Conservation (phyloP, 129 eudicot genomes). For the Flaveria sonorensis region DNA sequence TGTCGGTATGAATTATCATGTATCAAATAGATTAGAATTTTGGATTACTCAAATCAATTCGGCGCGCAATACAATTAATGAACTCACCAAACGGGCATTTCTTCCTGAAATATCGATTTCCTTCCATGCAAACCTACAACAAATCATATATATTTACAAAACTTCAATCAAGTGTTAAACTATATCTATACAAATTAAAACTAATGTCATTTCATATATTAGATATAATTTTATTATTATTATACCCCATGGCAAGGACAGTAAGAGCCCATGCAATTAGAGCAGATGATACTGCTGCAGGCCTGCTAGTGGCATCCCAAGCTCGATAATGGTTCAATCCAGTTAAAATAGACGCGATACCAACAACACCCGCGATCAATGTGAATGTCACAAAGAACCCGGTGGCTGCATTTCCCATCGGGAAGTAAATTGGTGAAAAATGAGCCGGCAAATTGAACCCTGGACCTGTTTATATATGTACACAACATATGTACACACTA, state of each 20-base stretch:
- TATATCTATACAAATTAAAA: too few species aligned
- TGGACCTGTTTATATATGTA: conserved; percentile 53
- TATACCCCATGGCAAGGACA: conserved; percentile 90
- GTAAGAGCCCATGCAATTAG: conserved; percentile 83
- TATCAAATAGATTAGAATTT: too few species aligned
- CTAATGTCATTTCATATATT: neutral
- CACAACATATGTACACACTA: neutral
- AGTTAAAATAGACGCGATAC: conserved; percentile 69
- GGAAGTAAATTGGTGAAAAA: conserved; percentile 91
- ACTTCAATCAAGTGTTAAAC: neutral
- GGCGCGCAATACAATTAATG: neutral
- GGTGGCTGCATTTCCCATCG: conserved; percentile 96
- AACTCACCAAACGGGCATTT: conserved; percentile 74
- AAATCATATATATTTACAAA: neutral
- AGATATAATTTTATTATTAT: neutral
- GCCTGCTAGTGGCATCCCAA: conserved; percentile 63
- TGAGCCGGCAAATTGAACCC: conserved; percentile 79
- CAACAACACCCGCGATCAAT: conserved; percentile 82
- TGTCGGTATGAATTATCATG: too few species aligned
- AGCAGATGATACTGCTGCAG: conserved; percentile 82
- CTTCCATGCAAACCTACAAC: conserved; percentile 77
- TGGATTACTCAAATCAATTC: too few species aligned
- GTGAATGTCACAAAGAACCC: conserved; percentile 83
- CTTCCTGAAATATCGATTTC: conserved; percentile 69
- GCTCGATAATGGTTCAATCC: conserved; percentile 65